These are phyloP conservation scores for Paxillus rubicundulus DNA, from an alignment of 768 basidiomycete species.

Conservation along the genomic window DNA sequence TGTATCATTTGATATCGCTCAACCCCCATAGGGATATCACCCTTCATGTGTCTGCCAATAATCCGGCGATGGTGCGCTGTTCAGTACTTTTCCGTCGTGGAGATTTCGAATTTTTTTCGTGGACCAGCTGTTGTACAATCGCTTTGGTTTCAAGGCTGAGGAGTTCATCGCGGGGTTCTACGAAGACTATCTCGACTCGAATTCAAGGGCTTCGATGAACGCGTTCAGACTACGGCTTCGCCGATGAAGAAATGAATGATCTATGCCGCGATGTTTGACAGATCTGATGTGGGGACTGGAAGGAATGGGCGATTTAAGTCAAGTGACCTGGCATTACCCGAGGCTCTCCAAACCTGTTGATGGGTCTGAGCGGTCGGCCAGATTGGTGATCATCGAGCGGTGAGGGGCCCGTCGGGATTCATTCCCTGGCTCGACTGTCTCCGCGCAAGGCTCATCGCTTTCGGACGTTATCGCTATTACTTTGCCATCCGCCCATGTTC, in stretches of 20 bases:
- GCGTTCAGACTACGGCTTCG: constrained; percentile 76
- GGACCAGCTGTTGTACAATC: constrained; percentile 71
- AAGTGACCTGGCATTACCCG: neutral
- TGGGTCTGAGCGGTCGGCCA: too few relatives aligned
- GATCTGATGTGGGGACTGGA: neutral
- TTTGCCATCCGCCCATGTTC: too few relatives aligned
- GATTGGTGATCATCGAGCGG: too few relatives aligned
- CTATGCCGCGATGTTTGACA: neutral
- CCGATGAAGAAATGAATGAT: constrained; percentile 33
- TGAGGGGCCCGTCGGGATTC: too few relatives aligned
- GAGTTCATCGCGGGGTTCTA: constrained; percentile 83
- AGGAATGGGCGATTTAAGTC: neutral
- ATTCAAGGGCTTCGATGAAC: constrained; percentile 74
- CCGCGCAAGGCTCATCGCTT: too few relatives aligned
- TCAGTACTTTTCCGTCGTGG: neutral
- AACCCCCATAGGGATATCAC: constrained; percentile 78
- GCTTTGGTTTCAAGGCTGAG: constrained; percentile 86
- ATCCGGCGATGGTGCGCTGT: constrained; percentile 65
- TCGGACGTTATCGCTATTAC: too few relatives aligned
- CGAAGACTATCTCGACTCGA: constrained; percentile 68
- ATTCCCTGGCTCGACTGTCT: too few relatives aligned
- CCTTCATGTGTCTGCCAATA: constrained; percentile 80
- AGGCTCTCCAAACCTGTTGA: neutral
- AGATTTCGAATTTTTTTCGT: neutral
- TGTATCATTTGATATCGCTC: constrained; percentile 69